Evolutionary conservation across 2,329 filamentous ascomycete genomes (phyloP).

Genomic region (Paracamarosporium sp.): DNA sequence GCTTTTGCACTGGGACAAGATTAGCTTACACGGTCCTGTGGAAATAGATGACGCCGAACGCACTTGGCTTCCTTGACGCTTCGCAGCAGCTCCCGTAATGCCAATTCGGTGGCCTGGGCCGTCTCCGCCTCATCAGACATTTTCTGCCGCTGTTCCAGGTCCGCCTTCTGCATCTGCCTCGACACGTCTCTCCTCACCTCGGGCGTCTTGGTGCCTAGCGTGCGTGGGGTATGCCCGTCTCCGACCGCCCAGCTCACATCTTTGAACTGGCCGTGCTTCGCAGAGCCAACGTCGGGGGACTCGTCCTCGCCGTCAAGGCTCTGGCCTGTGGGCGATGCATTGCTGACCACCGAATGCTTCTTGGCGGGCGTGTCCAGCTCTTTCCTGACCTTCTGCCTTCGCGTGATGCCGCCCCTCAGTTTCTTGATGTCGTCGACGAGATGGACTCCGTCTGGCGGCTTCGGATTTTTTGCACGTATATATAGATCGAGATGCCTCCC

Average conservation of each 20-base stretch:
- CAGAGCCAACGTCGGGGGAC: slow-evolving; percentile 19
- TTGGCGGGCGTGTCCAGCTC: slow-evolving; percentile 23
- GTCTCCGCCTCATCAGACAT: slow-evolving; percentile 76
- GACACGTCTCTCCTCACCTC: slow-evolving; percentile 44
- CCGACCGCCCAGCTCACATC: slow-evolving; percentile 80
- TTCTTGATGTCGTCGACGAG: slow-evolving; percentile 88
- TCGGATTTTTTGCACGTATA: slow-evolving; percentile 92
- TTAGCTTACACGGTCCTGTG: not conserved
- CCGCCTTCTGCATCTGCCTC: slow-evolving; percentile 58
- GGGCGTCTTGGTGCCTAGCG: slow-evolving; percentile 54
- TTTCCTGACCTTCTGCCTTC: slow-evolving; percentile 73
- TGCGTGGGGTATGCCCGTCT: slow-evolving; percentile 67
- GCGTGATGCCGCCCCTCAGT: slow-evolving; percentile 83
- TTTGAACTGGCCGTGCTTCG: slow-evolving; percentile 56
- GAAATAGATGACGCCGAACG: slow-evolving; percentile 4
- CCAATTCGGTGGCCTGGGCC: slow-evolving; percentile 83
- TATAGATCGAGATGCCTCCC: slow-evolving; percentile 94
- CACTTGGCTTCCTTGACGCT: slow-evolving; percentile 85
- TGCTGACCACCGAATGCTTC: slow-evolving; percentile 30
- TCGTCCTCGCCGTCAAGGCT: slow-evolving; percentile 25
- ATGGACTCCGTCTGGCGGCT: slow-evolving; percentile 84
- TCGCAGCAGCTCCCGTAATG: slow-evolving; percentile 80
- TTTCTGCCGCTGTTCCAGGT: slow-evolving; percentile 69
- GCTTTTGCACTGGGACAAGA: slow-evolving; percentile 49
- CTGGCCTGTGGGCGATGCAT: slow-evolving; percentile 34